A percentile compares a stretch with the other conserved stretches of the same genome.
Evolutionary conservation across 2,329 filamentous ascomycete genomes (phyloP).

Genomic region (Myrmaecium sp.): DNA sequence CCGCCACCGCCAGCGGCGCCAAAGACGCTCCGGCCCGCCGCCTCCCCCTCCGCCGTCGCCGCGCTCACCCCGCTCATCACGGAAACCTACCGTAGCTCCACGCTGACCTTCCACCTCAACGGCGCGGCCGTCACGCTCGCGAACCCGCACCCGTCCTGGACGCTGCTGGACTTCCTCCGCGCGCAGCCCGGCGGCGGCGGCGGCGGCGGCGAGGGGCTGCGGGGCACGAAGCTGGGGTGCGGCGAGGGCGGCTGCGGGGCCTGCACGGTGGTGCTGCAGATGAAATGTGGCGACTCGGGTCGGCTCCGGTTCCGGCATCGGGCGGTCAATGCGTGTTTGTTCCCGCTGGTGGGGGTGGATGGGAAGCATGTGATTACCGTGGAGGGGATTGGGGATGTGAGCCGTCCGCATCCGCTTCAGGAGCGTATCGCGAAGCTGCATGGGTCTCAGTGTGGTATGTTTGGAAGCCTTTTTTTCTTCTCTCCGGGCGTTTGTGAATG

Average conservation of each 20-base stretch:
- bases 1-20: no score
- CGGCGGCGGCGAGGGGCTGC: no score
- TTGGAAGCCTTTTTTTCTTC: no score
- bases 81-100: slow-evolving; percentile 57
- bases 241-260: slow-evolving; percentile 91
- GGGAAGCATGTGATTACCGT: slow-evolving; percentile 96
- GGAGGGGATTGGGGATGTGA: slow-evolving; percentile 78
- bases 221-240: slow-evolving; percentile 89
- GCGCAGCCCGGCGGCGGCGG: slow-evolving; percentile 60
- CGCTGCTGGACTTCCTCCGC: slow-evolving; percentile 77
- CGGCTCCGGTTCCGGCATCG: slow-evolving; percentile 24
- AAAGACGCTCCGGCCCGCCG: slow-evolving; percentile 1
- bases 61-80: slow-evolving; percentile 50
- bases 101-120: slow-evolving; percentile 74
- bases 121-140: slow-evolving; percentile 72
- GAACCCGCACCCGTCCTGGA: slow-evolving; percentile 76
- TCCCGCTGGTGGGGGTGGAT: slow-evolving; percentile 77
- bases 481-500: no score
- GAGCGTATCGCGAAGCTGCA: slow-evolving; percentile 80
- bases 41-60: slow-evolving; percentile 11
- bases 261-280: slow-evolving; percentile 56
- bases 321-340: slow-evolving; percentile 85
- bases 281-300: no score
- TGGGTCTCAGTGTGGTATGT: slow-evolving; percentile 82
- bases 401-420: slow-evolving; percentile 72